Evolutionary conservation across 2,329 filamentous ascomycete genomes (phyloP).

Genomic region (Pseudogymnoascus sp.): DNA sequence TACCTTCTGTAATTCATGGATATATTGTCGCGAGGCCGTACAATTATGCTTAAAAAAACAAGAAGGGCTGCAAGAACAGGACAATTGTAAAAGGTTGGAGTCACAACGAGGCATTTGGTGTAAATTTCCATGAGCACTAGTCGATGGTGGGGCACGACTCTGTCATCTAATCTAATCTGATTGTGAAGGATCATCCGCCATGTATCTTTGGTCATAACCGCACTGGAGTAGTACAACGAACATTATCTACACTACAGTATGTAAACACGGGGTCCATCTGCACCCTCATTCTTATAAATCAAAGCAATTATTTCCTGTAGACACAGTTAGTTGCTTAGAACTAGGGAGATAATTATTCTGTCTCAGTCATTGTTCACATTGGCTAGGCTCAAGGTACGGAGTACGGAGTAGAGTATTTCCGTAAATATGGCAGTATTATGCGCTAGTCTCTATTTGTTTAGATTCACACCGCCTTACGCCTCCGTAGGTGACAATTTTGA

Average conservation of each 20-base stretch:
- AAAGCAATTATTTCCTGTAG: not conserved
- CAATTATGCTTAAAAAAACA: not conserved
- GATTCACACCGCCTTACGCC: not conserved
- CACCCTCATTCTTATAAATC: not conserved
- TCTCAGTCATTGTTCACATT: not conserved
- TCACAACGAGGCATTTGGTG: constrained; percentile 1
- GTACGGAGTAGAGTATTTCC: not conserved
- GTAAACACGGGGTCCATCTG: not conserved
- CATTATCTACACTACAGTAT: not conserved
- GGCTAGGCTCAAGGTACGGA: not conserved
- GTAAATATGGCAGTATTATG: not conserved
- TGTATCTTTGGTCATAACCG: not conserved
- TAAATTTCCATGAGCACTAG: constrained; percentile 8
- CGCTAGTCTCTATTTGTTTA: not conserved
- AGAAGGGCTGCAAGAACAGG: not conserved
- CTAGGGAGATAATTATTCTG: not conserved
- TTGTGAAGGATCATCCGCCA: not conserved
- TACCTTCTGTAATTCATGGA: constrained; percentile 2
- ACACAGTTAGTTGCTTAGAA: not conserved
- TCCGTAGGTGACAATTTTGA: not conserved
- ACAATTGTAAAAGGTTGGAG: not conserved
- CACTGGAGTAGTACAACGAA: not conserved
- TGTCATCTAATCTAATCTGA: constrained; percentile 7
- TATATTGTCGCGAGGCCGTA: not conserved
- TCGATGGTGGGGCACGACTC: constrained; percentile 1